Conservation (phyloP, 495 filamentous ascomycete species). For the Neurospora pannonica region DNA sequence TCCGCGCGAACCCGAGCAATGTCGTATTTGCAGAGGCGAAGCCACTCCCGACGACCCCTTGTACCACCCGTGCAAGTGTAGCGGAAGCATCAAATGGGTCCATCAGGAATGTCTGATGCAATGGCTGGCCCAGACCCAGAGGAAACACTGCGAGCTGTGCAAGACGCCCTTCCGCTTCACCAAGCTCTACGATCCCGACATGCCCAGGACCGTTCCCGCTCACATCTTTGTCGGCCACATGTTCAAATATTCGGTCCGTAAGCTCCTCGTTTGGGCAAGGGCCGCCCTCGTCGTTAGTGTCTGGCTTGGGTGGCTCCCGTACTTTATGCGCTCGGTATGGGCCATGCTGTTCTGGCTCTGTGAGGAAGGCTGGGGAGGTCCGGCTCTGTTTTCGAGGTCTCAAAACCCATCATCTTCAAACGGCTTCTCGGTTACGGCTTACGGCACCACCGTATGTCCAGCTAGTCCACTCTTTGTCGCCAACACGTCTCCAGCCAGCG, state of each 20-base stretch:
- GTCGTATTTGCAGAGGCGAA: slow-evolving; percentile 91
- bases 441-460: slow-evolving; percentile 28
- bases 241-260: slow-evolving; percentile 57
- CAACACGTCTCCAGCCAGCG: slow-evolving; percentile 24
- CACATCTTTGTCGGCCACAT: slow-evolving; percentile 71
- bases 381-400: neutral
- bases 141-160: slow-evolving; percentile 98
- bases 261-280: slow-evolving; percentile 65
- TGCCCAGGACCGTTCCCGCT: slow-evolving; percentile 74
- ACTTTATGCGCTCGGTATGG: slow-evolving; percentile 86
- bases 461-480: slow-evolving; percentile 35
- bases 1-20: slow-evolving; percentile 61
- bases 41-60: slow-evolving; percentile 74
- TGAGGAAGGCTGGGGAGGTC: slow-evolving; percentile 72
- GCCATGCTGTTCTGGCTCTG: slow-evolving; percentile 88
- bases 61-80: slow-evolving; percentile 98
- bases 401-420: neutral
- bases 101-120: slow-evolving; percentile 97
- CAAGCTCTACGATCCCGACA: slow-evolving; percentile 87
- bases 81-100: slow-evolving; percentile 95
- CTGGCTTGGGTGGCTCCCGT: slow-evolving; percentile 84
- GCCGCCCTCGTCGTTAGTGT: slow-evolving; percentile 71
- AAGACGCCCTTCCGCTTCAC: slow-evolving; percentile 97
- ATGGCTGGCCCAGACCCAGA: slow-evolving; percentile 95
- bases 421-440: slow-evolving; percentile 8